Evolutionary conservation across 2,329 filamentous ascomycete species (phyloP), one percentile per base, ranked within the genome.

Genomic region (Ceratocystis alfenasii): DNA sequence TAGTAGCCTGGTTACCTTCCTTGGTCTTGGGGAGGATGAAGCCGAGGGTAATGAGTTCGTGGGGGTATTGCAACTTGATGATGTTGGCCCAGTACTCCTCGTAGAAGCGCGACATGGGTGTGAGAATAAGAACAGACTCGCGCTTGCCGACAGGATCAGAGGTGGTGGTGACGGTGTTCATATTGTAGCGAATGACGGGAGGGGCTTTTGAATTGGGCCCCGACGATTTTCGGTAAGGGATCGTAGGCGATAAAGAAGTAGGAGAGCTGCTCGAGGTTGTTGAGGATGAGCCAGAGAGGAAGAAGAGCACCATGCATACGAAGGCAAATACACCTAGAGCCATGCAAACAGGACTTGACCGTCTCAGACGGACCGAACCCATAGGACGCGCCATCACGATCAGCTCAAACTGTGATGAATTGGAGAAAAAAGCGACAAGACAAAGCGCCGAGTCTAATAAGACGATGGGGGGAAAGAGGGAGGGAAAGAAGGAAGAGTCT

Each of bases 1-100:
- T 78, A 17, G 91, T 94, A 2, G 94, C 94, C 33, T 86, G 80
- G 75, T 97, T 95, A 67, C 94, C 94, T 71, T 96, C 92, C 73
- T 88, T 88, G 61, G 87, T 95, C 78, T 95, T 95, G 64, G 94
- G 94, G 33, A 96, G 86, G 73, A 99, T 97, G 78, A 97, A 99
- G 48, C 90, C 94, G 33, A 99, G 81, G 0, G 90, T 95, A 73
- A 99, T 95, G 69, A 97, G 84, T 68, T 96, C 89, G 77, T 96
- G 94, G 2, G 94, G 94, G 74, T 97, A 99, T 72, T 78, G 82
- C 66, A 99, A 82, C 73, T 84, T 84, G 70, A 92, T 75, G 33
- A 99, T 80, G 72, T 97, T 99, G 75, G 95, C 87, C 93, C 94
- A 99, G 79, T 97, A 99, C 70, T 83, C 86, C 71, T 89, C 87